Percentiles rank a stretch among this genome's conserved stretches.
Evolutionary conservation across 805 yeast species (phyloP).

Genomic region (Candida stauntonica): DNA sequence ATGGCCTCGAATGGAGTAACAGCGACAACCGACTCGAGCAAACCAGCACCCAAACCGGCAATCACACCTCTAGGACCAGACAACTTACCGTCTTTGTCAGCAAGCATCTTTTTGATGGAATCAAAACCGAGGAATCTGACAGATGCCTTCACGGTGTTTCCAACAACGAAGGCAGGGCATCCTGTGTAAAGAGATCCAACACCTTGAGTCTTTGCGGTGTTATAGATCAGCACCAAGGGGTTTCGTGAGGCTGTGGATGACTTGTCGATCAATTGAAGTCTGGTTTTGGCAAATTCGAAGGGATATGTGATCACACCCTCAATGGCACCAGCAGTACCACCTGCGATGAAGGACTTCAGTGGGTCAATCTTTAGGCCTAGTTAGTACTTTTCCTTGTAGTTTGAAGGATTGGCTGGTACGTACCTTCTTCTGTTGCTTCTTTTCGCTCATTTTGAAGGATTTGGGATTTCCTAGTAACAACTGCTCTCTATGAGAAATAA

Average conservation of each 20-base stretch:
- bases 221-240: constrained; percentile 76
- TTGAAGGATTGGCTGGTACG: neutral
- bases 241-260: constrained; percentile 65
- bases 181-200: constrained; percentile 80
- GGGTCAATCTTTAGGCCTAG: constrained; percentile 52
- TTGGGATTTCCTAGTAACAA: neutral
- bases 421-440: constrained; percentile 10
- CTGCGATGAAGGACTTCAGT: constrained; percentile 81
- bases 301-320: constrained; percentile 94
- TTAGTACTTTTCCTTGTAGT: neutral
- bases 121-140: constrained; percentile 93
- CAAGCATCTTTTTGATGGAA: constrained; percentile 67
- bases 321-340: constrained; percentile 94
- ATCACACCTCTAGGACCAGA: constrained; percentile 88
- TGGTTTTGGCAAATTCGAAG: constrained; percentile 93
- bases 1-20: constrained; percentile 97
- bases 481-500: too few relatives aligned
- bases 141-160: constrained; percentile 95
- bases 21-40: constrained; percentile 85
- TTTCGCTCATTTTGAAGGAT: constrained; percentile 1
- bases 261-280: constrained; percentile 78
- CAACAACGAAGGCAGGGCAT: constrained; percentile 94
- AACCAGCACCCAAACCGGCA: constrained; percentile 98
- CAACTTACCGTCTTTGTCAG: constrained; percentile 81
- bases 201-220: constrained; percentile 76